Percentiles rank a stretch among this genome's conserved stretches.
Conservation (phyloP, 208 protist genomes). For the Trypanosoma vivax region DNA sequence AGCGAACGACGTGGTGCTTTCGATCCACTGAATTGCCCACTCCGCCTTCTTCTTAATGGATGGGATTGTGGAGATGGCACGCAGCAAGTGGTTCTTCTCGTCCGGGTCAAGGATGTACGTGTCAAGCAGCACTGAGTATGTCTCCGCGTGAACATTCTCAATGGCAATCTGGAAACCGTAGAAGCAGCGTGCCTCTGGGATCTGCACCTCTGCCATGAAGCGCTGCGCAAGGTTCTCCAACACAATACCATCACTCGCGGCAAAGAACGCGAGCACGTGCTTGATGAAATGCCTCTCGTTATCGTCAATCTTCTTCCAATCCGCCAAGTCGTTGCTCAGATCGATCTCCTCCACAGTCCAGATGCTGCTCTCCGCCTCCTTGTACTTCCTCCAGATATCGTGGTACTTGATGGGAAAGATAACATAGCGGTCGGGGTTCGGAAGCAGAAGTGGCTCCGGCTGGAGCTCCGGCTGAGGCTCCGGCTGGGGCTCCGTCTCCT, state of each 20-base stretch:
- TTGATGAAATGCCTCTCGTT: slow-evolving; percentile 98
- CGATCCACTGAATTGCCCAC: slow-evolving; percentile 95
- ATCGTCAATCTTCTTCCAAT: slow-evolving; percentile 94
- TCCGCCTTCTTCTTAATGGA: slow-evolving; percentile 97
- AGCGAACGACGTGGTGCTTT: slow-evolving; percentile 80
- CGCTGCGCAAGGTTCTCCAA: slow-evolving; percentile 96
- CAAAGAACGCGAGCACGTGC: slow-evolving; percentile 99
- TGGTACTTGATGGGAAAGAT: slow-evolving; percentile 97
- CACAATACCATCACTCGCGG: slow-evolving; percentile 98
- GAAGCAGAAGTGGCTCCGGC: slow-evolving; percentile 92
- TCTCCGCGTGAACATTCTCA: slow-evolving; percentile 98
- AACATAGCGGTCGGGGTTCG: slow-evolving; percentile 96
- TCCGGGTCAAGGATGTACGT: slow-evolving; percentile 94
- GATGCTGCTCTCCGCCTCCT: slow-evolving; percentile 96
- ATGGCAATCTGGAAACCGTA: slow-evolving; percentile 99
- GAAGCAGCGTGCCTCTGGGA: slow-evolving; percentile 96
- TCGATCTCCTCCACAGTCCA: slow-evolving; percentile 99
- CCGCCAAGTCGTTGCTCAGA: slow-evolving; percentile 87
- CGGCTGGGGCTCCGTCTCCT: neutral
- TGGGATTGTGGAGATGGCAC: slow-evolving; percentile 95
- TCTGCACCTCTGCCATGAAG: slow-evolving; percentile 97
- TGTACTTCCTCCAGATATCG: slow-evolving; percentile 99
- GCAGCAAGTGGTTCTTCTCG: slow-evolving; percentile 93
- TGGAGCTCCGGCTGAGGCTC: neutral
- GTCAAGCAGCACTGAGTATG: slow-evolving; percentile 91